Evolutionary conservation across 139 green algal species (phyloP), one percentile per base, ranked within the genome.

Genomic region (Closterium sp.): DNA sequence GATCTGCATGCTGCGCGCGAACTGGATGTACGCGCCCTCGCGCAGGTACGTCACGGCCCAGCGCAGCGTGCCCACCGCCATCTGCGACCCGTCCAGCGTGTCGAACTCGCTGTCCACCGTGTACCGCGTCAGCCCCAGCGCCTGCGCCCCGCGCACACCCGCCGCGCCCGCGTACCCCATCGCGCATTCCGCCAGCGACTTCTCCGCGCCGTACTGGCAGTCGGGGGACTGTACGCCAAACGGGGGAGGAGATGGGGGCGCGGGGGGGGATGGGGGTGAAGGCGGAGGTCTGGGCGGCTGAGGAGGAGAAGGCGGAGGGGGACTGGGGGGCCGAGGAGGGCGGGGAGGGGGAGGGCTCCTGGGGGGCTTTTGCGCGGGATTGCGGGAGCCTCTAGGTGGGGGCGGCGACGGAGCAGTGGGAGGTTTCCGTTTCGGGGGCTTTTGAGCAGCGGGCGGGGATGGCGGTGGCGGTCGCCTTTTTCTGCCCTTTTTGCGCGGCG

Each of bases 141-240:
- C n/a, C n/a, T 32, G n/a, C 4, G n/a, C 84, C 4, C 84, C 84
- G 84, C 84, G 84, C 84, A 87, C 84, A 13, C 84, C 84, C 84
- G 84, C 84, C 84, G 84, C 84, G 27, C n/a, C 84, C n/a, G 84
- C 84, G 84, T 87, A 87, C n/a, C 84, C 84, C 84, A 87, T 87
- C 11, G 84, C 84, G 84, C 84, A 87, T 29, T 29, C 27, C n/a
- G 84, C 84, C 4, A 87, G 84, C 45, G 45, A 70, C 2, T 30
- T 29, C 1, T 32, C n/a, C 10, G 84, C 9, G 84, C n/a, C 27
- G 84, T 87, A 87, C 84, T 87, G 84, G 84, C 84, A 87, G 84
- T 87, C 84, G n/a, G 84, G 84, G 84, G 84, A 87, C 45, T 70
- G 45, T 19, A 70, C 45, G 45, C 45, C 45, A 4, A 70, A 70